Conservation (phyloP, 2,329 filamentous ascomycete genomes). For the Hypoxylon sp. region DNA sequence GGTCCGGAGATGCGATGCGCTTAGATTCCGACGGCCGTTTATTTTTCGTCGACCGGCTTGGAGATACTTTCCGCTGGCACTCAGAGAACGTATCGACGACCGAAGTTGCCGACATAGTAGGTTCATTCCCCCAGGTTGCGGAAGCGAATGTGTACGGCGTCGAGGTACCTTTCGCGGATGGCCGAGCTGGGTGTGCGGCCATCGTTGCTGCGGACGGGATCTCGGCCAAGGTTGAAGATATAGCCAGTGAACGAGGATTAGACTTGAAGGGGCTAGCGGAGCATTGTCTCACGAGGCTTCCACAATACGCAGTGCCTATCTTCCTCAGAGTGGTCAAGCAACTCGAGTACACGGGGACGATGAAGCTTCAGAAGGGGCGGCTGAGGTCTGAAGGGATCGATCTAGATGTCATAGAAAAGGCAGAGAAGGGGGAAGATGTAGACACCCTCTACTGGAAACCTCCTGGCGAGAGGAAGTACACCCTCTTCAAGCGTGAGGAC, state of each 20-base stretch:
- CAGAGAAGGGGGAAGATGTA: conserved; percentile 50
- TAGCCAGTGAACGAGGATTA: conserved; percentile 48
- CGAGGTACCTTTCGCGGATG: conserved; percentile 60
- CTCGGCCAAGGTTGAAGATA: conserved; percentile 41
- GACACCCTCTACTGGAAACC: conserved; percentile 60
- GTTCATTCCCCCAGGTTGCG: conserved; percentile 58
- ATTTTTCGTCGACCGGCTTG: conserved; percentile 78
- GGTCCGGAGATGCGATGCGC: conserved; percentile 76
- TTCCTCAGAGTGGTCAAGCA: conserved; percentile 59
- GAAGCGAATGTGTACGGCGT: conserved; percentile 63
- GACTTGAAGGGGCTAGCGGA: conserved; percentile 55
- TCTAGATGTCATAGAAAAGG: conserved; percentile 54
- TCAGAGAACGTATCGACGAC: conserved; percentile 63
- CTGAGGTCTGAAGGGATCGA: conserved; percentile 61
- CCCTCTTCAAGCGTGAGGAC: conserved; percentile 57
- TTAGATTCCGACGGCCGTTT: conserved; percentile 73
- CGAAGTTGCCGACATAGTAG: conserved; percentile 60
- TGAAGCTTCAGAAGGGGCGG: conserved; percentile 62
- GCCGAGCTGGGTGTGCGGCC: conserved; percentile 60
- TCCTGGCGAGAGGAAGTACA: conserved; percentile 52
- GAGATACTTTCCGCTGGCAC: conserved; percentile 80
- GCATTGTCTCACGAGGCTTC: conserved; percentile 58
- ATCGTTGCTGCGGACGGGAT: conserved; percentile 57
- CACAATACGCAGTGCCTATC: conserved; percentile 62
- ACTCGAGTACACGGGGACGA: conserved; percentile 62